Base-by-base conservation (phyloP, 75 land plant genomes). In the Larix kaempferi region DNA sequence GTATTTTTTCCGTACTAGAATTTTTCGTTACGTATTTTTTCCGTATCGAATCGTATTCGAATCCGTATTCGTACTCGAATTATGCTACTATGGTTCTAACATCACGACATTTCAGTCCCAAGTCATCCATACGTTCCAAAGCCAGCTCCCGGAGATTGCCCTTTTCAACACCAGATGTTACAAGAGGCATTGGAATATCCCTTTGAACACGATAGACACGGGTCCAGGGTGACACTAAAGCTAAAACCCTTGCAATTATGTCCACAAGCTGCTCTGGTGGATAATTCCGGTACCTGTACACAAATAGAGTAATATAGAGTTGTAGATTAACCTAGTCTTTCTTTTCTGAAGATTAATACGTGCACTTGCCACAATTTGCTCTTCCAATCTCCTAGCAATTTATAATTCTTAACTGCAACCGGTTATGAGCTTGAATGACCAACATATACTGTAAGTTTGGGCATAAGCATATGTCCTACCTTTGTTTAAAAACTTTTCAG, bases 101-200 rank as follows among this genome's bases (percentile, higher is more conserved):
- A 85, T 97, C 99, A 22, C 99, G 93, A 74, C 99, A 97, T 75
- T 97, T 97, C 71, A 97, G 86, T 41, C 99, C 99, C 81, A 97
- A 82, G 84, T 97, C 99, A 66, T 95, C 95, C 99, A 97, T 97
- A 12, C 99, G 85, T 80, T 95, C 95, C 82, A 97, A 83, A 54
- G 99, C 99, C 62, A 97, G 83, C 80, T 97, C 99, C 41, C 99
- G 80, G 61, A 97, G 90, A 90, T 97, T 97, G 12, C 99, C 99
- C 82, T 97, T 97, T 81, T 97, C 99, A 64, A 97, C 99, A 55
- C 99, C 99, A 74, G 99, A 97, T 71, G 99, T 97, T 62, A 97
- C 99, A 17, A 97, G 82, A 39, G 99, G 99, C 99, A 97, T 97
- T n/a, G 99, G 99, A 80, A 97, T 97, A 79, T 97, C 99, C 73